Conservation (phyloP, 345 rosid species). For the Lepidium didymum region DNA sequence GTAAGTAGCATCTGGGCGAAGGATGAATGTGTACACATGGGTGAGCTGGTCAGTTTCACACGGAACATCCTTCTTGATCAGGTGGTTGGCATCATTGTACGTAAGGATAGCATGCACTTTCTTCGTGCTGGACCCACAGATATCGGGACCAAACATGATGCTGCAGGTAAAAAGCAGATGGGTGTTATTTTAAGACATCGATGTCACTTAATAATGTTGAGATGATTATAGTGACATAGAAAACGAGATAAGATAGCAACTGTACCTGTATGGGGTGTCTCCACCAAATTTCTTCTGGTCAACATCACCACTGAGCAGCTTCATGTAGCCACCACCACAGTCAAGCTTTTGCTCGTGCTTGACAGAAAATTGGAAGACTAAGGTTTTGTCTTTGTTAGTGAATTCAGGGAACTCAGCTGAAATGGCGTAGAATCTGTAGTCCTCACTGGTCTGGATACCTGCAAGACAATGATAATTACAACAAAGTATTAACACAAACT, state of each 20-base stretch:
- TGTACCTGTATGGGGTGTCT: constrained; percentile 86
- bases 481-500: neutral
- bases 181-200: neutral
- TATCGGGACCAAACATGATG: constrained; percentile 99
- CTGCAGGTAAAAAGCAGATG: constrained; percentile 38
- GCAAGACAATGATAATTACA: neutral
- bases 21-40: constrained; percentile 85
- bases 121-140: constrained; percentile 95
- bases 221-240: neutral
- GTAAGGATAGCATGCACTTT: constrained; percentile 98
- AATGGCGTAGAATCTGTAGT: constrained; percentile 93
- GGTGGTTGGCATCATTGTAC: constrained; percentile 69
- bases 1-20: constrained; percentile 93
- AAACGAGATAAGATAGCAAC: neutral
- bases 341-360: constrained; percentile 99
- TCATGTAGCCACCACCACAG: constrained; percentile 99
- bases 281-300: constrained; percentile 99
- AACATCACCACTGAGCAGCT: constrained; percentile 77
- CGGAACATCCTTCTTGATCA: constrained; percentile 96
- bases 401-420: constrained; percentile 90
- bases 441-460: constrained; percentile 99
- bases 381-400: constrained; percentile 84
- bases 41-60: constrained; percentile 98
- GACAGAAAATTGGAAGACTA: constrained; percentile 94
- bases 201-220: neutral